phyloP scores from a whole-genome alignment of 768 basidiomycete genomes.

The Rhizopogon rudus region DNA sequence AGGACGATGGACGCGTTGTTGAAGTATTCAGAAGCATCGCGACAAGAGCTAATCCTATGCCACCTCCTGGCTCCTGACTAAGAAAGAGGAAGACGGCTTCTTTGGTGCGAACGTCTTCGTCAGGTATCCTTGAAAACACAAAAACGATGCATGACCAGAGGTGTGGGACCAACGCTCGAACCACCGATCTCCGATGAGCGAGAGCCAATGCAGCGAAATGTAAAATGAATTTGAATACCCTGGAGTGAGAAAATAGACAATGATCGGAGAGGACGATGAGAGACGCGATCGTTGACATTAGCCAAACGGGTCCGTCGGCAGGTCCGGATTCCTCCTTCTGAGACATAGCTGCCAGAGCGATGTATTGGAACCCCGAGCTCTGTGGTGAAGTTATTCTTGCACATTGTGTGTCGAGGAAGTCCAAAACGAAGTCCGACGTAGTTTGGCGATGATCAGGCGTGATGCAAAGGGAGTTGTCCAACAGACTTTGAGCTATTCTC shows the following conservation, averaged over 20 bases:
- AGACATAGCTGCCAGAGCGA: conserved; percentile 25
- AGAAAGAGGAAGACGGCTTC: conserved; percentile 38
- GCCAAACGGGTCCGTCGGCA: conserved; percentile 37
- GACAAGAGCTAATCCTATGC: conserved; percentile 39
- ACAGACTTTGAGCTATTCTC: conserved; percentile 23
- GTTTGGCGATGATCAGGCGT: conserved; percentile 15
- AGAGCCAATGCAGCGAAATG: conserved; percentile 28
- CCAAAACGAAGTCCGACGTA: conserved; percentile 21
- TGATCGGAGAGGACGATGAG: conserved; percentile 43
- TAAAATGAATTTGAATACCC: conserved; percentile 34
- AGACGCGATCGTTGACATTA: conserved; percentile 37
- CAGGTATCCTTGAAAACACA: conserved; percentile 43
- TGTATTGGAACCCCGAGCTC: conserved; percentile 15
- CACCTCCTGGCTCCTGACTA: conserved; percentile 40
- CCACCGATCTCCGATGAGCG: conserved; percentile 27
- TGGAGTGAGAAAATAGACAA: conserved; percentile 36
- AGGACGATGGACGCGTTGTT: background rate
- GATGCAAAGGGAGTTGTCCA: conserved; percentile 28
- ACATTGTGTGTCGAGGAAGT: conserved; percentile 19
- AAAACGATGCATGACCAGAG: conserved; percentile 55
- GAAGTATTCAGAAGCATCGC: conserved; percentile 29
- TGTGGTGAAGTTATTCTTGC: background rate
- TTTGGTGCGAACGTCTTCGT: conserved; percentile 19
- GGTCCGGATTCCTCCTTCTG: conserved; percentile 13
- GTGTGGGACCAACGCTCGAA: conserved; percentile 36